phyloP scores from a whole-genome alignment of 768 basidiomycete genomes.

The Pholiota microspora region DNA sequence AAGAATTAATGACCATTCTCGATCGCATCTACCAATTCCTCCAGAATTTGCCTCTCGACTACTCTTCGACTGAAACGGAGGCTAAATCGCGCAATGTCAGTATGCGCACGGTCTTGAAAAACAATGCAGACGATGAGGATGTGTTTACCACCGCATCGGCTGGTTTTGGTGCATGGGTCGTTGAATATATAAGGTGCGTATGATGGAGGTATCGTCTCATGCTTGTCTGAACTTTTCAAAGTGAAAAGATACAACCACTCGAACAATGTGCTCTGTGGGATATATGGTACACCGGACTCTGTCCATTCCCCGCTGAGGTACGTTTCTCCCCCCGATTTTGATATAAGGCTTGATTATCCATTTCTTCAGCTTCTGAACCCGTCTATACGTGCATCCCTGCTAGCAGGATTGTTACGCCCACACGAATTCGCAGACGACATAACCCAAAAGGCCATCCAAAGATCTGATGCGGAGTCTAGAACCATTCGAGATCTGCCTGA shows the following conservation, averaged over 20 bases:
- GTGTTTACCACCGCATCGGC: neutral
- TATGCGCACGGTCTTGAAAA: neutral
- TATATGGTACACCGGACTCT: constrained; percentile 68
- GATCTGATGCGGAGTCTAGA: constrained; percentile 1
- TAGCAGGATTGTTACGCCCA: constrained; percentile 62
- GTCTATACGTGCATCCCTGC: constrained; percentile 56
- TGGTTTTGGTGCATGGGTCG: constrained; percentile 38
- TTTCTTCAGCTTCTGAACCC: constrained; percentile 62
- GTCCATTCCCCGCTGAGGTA: constrained; percentile 70
- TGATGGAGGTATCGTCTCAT: neutral
- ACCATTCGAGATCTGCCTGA: constrained; percentile 62
- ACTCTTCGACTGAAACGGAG: constrained; percentile 25
- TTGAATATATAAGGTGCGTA: constrained; percentile 47
- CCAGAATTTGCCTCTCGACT: constrained; percentile 15
- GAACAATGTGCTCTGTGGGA: constrained; percentile 61
- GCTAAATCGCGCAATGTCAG: neutral
- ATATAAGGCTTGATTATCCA: neutral
- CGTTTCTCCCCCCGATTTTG: neutral
- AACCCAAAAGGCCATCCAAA: neutral
- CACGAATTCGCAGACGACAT: constrained; percentile 39
- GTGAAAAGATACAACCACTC: constrained; percentile 40
- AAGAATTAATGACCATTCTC: constrained; percentile 35
- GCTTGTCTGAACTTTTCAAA: constrained; percentile 20
- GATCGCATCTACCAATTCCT: constrained; percentile 30
- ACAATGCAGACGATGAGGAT: neutral